Percentiles rank a stretch among this genome's conserved stretches.
Conservation (phyloP, 1,284 basidiomycete species). For the Irpex rosettiformis region DNA sequence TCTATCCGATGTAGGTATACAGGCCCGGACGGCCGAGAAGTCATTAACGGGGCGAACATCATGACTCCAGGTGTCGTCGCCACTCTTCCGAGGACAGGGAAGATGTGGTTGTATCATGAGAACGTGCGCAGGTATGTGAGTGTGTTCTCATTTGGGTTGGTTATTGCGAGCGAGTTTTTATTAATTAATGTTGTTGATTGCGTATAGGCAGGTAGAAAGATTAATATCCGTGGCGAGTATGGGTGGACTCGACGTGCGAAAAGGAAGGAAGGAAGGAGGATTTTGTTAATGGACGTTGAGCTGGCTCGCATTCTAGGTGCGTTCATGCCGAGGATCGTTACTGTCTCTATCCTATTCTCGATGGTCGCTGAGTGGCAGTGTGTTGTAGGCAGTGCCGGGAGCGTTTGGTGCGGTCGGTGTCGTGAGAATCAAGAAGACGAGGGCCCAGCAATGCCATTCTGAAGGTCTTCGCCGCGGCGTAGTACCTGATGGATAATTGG, state of each 20-base stretch:
- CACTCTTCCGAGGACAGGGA: background rate
- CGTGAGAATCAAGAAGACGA: background rate
- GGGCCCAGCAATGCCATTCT: background rate
- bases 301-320: slow-evolving; percentile 4
- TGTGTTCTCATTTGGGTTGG: background rate
- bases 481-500: background rate
- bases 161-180: background rate
- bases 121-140: background rate
- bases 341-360: too few species aligned
- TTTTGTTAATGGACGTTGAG: slow-evolving; percentile 6
- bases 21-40: background rate
- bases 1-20: background rate
- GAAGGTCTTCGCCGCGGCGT: too few species aligned
- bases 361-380: background rate
- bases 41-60: background rate
- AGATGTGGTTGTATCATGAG: background rate
- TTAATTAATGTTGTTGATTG: background rate
- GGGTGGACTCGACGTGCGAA: background rate
- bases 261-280: background rate
- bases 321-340: too few species aligned
- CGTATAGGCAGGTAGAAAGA: background rate
- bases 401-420: slow-evolving; percentile 5
- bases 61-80: background rate
- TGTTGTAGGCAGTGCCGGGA: background rate
- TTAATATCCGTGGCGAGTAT: background rate